A percentile compares a stretch with the other conserved stretches of the same genome.
These are phyloP conservation scores for Russula compacta DNA, from an alignment of 768 basidiomycete genomes.

Conservation along the genomic window DNA sequence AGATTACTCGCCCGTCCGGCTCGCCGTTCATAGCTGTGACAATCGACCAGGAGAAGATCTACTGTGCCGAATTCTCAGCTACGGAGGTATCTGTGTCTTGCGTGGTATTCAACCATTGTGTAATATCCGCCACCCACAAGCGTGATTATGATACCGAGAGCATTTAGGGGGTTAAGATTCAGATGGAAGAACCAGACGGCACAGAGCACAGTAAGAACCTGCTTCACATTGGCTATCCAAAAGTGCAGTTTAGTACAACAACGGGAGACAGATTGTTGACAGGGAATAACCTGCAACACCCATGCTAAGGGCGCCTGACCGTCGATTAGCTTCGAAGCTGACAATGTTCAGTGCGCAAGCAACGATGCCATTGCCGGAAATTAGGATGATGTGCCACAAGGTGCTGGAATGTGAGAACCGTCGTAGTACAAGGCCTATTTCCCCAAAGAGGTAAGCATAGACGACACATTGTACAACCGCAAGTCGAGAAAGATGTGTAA, in stretches of 20 bases:
- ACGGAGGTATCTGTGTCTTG: conserved; percentile 13
- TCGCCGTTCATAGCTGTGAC: background rate
- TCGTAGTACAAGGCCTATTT: conserved; percentile 51
- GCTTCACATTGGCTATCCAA: conserved; percentile 74
- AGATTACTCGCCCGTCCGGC: background rate
- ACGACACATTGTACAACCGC: conserved; percentile 82
- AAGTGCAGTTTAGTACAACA: background rate
- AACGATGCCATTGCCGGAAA: conserved; percentile 72
- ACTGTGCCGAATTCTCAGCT: background rate
- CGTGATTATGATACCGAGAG: conserved; percentile 75
- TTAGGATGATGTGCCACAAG: conserved; percentile 27
- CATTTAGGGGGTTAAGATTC: conserved; percentile 70
- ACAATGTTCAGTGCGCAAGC: conserved; percentile 93
- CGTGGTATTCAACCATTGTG: conserved; percentile 47
- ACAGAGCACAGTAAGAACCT: conserved; percentile 80
- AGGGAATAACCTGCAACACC: conserved; percentile 69
- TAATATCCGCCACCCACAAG: conserved; percentile 82
- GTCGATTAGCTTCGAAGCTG: conserved; percentile 92
- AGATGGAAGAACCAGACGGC: conserved; percentile 81
- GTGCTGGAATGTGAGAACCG: conserved; percentile 25
- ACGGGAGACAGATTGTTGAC: background rate
- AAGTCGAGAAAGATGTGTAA: conserved; percentile 85
- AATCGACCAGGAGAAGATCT: background rate
- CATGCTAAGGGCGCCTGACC: conserved; percentile 84
- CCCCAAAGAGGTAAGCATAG: conserved; percentile 72